phyloP scores from a whole-genome alignment of 345 rosid species.

The Moricandia moricandioides region DNA sequence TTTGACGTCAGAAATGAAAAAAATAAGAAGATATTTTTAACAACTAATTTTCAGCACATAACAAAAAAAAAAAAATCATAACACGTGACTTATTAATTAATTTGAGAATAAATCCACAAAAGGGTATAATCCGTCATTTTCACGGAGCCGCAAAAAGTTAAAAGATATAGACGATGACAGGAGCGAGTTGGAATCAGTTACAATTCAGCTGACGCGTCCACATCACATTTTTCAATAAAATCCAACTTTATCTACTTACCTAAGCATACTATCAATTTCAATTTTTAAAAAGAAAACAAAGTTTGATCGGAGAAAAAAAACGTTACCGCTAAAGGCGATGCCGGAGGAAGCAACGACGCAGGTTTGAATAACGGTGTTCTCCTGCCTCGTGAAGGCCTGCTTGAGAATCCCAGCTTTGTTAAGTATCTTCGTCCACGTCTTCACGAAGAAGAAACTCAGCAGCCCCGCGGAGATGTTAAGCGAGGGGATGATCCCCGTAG shows the following conservation, averaged over 20 bases:
- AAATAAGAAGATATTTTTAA: not conserved
- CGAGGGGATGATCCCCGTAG: constrained; percentile 75
- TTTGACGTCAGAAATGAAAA: not conserved
- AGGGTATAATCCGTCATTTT: constrained; percentile 6
- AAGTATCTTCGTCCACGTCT: constrained; percentile 59
- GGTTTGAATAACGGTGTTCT: constrained; percentile 79
- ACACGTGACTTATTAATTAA: not conserved
- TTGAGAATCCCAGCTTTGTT: constrained; percentile 41
- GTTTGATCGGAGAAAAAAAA: not conserved
- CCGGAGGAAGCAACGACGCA: constrained; percentile 89
- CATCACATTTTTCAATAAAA: not conserved
- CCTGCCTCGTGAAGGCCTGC: constrained; percentile 76
- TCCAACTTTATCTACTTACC: not conserved
- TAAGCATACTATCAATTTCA: not conserved
- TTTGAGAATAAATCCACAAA: not conserved
- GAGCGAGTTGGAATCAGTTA: constrained; percentile 4
- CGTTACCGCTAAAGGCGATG: constrained; percentile 73
- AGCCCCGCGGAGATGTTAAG: constrained; percentile 81
- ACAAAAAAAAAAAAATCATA: not conserved
- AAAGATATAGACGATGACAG: not conserved
- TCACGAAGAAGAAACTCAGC: constrained; percentile 70
- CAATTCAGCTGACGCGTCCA: constrained; percentile 8
- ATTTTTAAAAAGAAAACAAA: not conserved
- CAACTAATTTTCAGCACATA: not conserved
- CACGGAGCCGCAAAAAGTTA: not conserved